phyloP scores from a whole-genome alignment of 805 yeast genomes.

The Cyberlindnera maritima region DNA sequence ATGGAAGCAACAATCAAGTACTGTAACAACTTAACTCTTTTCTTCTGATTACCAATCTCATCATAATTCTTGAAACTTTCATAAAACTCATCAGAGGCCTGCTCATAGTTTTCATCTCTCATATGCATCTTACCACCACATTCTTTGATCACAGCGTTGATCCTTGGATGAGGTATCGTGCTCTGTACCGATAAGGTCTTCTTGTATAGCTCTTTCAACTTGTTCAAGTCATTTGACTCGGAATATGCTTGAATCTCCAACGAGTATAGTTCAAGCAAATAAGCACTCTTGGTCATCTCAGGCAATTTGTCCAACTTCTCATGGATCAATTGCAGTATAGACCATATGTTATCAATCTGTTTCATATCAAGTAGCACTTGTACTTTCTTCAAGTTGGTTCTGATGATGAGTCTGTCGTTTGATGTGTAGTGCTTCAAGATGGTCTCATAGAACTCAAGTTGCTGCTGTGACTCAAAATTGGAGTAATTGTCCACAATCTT shows the following conservation, averaged over 20 bases:
- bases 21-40: conserved; percentile 55
- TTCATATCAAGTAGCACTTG: conserved; percentile 33
- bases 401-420: conserved; percentile 44
- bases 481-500: conserved; percentile 37
- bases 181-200: conserved; percentile 47
- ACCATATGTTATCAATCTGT: conserved; percentile 32
- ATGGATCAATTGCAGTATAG: conserved; percentile 37
- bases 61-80: conserved; percentile 59
- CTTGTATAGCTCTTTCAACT: conserved; percentile 47
- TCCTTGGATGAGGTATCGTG: conserved; percentile 73
- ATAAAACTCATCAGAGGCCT: conserved; percentile 53
- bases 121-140: conserved; percentile 72
- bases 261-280: conserved; percentile 62
- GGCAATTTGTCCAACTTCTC: conserved; percentile 34
- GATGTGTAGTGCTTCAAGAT: conserved; percentile 27
- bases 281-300: conserved; percentile 45
- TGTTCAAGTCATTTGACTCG: conserved; percentile 34
- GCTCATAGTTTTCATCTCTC: conserved; percentile 54
- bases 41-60: conserved; percentile 60
- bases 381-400: conserved; percentile 44
- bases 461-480: conserved; percentile 10
- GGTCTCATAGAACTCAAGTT: conserved; percentile 31
- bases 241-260: conserved; percentile 57
- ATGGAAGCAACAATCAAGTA: conserved; percentile 61
- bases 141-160: conserved; percentile 72